phyloP scores from a whole-genome alignment of 2,329 filamentous ascomycete species.

The Chaetomiaceae sp. region DNA sequence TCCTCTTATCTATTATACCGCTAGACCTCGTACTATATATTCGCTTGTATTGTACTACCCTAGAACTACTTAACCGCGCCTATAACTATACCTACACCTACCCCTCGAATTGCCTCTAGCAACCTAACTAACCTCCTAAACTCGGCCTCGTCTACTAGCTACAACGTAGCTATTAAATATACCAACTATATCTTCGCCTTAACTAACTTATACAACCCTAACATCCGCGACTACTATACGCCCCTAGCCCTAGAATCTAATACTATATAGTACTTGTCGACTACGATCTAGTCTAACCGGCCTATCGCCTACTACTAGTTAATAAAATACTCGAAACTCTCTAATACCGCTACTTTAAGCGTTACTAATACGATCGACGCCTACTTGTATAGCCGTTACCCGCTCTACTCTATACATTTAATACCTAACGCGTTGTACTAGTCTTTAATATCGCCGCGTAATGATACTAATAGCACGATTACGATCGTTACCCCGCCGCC shows the following conservation, averaged over 20 bases:
- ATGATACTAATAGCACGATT: too few species aligned
- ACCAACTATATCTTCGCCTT: background rate
- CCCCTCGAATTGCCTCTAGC: too few species aligned
- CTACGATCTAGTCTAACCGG: slow-evolving; percentile 1
- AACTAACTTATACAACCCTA: background rate
- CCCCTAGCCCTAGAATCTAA: slow-evolving; percentile 1
- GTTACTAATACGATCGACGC: slow-evolving; percentile 1
- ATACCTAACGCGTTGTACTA: too few species aligned
- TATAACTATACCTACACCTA: too few species aligned
- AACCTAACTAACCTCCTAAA: slow-evolving; percentile 6
- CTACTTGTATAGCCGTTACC: background rate
- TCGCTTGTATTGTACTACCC: background rate
- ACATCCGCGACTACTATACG: background rate
- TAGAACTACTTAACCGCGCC: background rate
- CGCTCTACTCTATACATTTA: slow-evolving; percentile 5
- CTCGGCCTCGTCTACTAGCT: background rate
- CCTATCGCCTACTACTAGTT: slow-evolving; percentile 1
- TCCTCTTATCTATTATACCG: background rate
- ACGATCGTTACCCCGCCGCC: too few species aligned
- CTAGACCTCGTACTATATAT: background rate
- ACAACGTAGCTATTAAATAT: slow-evolving; percentile 1
- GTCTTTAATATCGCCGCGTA: too few species aligned
- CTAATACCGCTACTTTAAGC: background rate
- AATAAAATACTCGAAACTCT: background rate
- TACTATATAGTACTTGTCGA: slow-evolving; percentile 8